Conservation (phyloP, 2,329 filamentous ascomycete genomes). For the Epichloe gansuensis region DNA sequence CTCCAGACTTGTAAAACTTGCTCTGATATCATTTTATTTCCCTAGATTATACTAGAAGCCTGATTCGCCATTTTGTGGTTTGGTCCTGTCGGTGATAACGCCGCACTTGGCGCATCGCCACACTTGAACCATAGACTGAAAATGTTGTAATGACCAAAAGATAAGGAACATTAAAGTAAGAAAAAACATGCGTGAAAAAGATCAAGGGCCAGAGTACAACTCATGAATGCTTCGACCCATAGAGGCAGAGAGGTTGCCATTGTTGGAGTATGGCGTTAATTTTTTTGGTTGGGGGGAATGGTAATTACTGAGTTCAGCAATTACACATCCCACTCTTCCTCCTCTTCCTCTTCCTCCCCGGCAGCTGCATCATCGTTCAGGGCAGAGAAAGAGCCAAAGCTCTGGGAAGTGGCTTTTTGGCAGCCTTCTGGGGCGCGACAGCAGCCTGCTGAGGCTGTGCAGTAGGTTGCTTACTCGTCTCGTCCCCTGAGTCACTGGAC, state of each 20-base stretch:
- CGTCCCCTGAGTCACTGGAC: slow-evolving; percentile 23
- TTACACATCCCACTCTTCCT: slow-evolving; percentile 43
- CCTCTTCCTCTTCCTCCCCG: slow-evolving; percentile 33
- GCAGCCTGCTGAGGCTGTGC: slow-evolving; percentile 20
- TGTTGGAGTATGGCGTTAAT: not conserved
- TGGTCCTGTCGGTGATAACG: not conserved
- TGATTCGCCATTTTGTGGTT: not conserved
- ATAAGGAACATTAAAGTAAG: not conserved
- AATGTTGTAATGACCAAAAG: not conserved
- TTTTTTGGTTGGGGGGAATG: not conserved
- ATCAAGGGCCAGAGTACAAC: slow-evolving; percentile 2
- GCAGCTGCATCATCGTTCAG: slow-evolving; percentile 29
- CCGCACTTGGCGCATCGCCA: not conserved
- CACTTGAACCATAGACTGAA: not conserved
- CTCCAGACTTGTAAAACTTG: not conserved
- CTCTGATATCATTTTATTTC: not conserved
- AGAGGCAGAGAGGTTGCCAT: not conserved
- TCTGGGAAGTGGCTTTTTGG: slow-evolving; percentile 22
- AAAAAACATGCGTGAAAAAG: not conserved
- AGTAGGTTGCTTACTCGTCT: slow-evolving; percentile 18
- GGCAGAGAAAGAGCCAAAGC: slow-evolving; percentile 37
- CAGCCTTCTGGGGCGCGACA: slow-evolving; percentile 15
- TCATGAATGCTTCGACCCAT: not conserved
- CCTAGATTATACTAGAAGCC: not conserved
- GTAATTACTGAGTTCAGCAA: not conserved